Evolutionary conservation across 2,329 filamentous ascomycete genomes (phyloP).

Genomic region (Calcarisporium arbuscula): DNA sequence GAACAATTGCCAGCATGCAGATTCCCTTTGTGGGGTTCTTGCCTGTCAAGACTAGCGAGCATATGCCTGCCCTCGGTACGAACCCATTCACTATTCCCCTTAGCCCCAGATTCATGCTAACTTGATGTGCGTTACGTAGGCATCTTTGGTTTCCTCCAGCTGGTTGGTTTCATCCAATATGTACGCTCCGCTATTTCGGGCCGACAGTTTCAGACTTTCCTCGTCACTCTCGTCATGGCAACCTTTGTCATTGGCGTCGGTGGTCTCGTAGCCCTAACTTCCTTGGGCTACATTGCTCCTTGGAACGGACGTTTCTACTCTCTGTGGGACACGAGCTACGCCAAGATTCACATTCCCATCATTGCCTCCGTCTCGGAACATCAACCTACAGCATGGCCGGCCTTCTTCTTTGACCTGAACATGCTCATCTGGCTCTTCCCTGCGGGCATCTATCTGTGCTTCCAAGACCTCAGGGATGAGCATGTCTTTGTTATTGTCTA

Average conservation of each 20-base stretch:
- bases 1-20: constrained; percentile 96
- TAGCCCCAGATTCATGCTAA: constrained; percentile 3
- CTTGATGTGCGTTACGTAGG: constrained; percentile 42
- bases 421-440: constrained; percentile 99
- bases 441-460: constrained; percentile 96
- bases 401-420: constrained; percentile 98
- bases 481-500: constrained; percentile 98
- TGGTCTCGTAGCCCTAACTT: constrained; percentile 78
- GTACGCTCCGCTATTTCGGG: constrained; percentile 81
- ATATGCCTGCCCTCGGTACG: constrained; percentile 89
- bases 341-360: constrained; percentile 98
- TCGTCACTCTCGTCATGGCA: constrained; percentile 67
- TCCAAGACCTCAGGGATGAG: constrained; percentile 88
- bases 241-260: constrained; percentile 68
- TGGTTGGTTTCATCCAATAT: constrained; percentile 88
- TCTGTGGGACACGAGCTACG: constrained; percentile 96
- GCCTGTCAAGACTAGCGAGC: constrained; percentile 93
- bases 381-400: constrained; percentile 97
- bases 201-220: constrained; percentile 89
- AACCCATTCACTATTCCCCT: constrained; percentile 23
- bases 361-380: constrained; percentile 99
- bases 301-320: constrained; percentile 99
- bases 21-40: constrained; percentile 98
- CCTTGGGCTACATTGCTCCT: constrained; percentile 86
- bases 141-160: constrained; percentile 91